These are phyloP conservation scores for Gossypium aridum DNA, from an alignment of 441 rosid genomes.

Conservation along the genomic window DNA sequence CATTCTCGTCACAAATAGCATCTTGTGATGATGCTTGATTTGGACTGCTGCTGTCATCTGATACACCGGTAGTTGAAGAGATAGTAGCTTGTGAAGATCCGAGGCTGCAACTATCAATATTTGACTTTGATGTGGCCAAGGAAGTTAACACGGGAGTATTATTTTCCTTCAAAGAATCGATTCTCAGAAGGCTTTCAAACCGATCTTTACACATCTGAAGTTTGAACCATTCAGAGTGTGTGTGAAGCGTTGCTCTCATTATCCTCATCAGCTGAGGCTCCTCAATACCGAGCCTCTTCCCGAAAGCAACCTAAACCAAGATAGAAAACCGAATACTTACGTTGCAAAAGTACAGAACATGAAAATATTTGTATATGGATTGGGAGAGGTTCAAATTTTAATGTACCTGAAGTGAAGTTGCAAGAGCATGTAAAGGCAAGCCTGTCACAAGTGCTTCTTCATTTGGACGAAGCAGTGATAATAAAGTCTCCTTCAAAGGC, in stretches of 20 bases:
- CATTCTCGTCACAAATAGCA: conserved; percentile 66
- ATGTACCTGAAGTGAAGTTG: conserved; percentile 77
- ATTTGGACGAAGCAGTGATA: conserved; percentile 62
- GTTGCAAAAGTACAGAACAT: neutral
- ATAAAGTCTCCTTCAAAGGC: conserved; percentile 83
- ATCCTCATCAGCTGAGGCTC: conserved; percentile 88
- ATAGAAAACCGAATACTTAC: neutral
- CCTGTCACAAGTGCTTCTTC: conserved; percentile 48
- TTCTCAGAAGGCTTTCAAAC: conserved; percentile 57
- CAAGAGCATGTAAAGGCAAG: conserved; percentile 66
- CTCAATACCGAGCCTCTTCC: conserved; percentile 73
- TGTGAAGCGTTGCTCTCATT: conserved; percentile 79
- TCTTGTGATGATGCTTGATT: conserved; percentile 65
- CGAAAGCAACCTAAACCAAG: conserved; percentile 53
- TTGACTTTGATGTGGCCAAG: conserved; percentile 47
- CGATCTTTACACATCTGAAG: conserved; percentile 95
- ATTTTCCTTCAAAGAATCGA: conserved; percentile 75
- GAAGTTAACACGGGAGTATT: conserved; percentile 42
- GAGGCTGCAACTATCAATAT: conserved; percentile 53
- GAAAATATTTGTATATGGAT: neutral
- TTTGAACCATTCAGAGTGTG: conserved; percentile 82
- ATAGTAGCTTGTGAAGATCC: conserved; percentile 70
- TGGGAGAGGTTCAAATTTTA: neutral
- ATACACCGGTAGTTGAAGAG: conserved; percentile 52
- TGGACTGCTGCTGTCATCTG: conserved; percentile 78